Percentiles rank a stretch among this genome's conserved stretches.
phyloP scores from a whole-genome alignment of 2,329 filamentous ascomycete species.

The Fusarium denticulatum region DNA sequence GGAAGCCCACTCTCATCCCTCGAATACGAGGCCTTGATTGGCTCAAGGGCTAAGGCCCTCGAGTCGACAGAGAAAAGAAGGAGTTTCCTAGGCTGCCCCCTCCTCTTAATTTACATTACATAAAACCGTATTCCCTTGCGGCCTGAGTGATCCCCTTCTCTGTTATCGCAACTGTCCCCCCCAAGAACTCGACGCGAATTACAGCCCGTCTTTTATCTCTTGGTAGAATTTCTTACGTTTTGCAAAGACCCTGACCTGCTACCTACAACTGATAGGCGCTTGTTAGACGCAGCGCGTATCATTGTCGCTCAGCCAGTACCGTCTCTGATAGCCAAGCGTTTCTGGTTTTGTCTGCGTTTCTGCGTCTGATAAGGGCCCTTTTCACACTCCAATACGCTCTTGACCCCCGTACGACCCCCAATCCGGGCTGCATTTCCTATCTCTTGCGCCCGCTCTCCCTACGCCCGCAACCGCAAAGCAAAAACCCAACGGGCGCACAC shows the following conservation, averaged over 20 bases:
- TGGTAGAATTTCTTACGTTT: constrained; percentile 46
- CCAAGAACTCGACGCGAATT: constrained; percentile 43
- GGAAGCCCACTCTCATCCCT: constrained; percentile 5
- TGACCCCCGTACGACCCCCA: constrained; percentile 45
- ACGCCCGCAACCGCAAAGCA: constrained; percentile 52
- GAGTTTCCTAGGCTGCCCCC: constrained; percentile 40
- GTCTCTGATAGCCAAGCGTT: constrained; percentile 33
- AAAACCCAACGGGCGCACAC: constrained; percentile 50
- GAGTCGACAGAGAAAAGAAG: constrained; percentile 34
- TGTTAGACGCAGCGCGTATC: constrained; percentile 40
- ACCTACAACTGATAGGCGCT: constrained; percentile 44
- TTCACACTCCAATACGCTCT: not conserved
- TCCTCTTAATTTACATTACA: constrained; percentile 52
- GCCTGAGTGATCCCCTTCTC: constrained; percentile 46
- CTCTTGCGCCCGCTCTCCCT: constrained; percentile 49
- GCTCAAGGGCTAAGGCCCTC: constrained; percentile 31
- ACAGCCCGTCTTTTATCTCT: constrained; percentile 47
- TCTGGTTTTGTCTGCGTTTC: constrained; percentile 10
- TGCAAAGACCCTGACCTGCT: constrained; percentile 38
- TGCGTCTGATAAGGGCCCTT: constrained; percentile 24
- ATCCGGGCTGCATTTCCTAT: constrained; percentile 40
- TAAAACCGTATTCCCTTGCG: constrained; percentile 46
- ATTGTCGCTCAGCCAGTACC: constrained; percentile 21
- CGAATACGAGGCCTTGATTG: constrained; percentile 26
- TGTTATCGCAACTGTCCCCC: constrained; percentile 46